These are phyloP conservation scores for Skeletonema tropicum DNA, from an alignment of 108 stramenopile genomes.

Conservation along the genomic window DNA sequence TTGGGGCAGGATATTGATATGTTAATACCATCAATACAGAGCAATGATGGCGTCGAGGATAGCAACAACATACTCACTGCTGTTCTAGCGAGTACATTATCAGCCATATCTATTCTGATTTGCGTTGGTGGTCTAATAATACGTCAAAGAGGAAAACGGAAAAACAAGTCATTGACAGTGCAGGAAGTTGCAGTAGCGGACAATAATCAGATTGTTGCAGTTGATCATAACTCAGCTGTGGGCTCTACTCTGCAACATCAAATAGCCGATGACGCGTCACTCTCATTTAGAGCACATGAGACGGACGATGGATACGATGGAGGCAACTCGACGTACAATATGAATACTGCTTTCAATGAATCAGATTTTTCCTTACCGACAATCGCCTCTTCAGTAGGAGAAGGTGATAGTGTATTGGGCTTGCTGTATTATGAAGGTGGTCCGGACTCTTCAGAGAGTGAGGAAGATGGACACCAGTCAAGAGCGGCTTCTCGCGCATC, in stretches of 20 bases:
- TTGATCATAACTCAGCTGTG: neutral
- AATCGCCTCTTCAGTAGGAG: neutral
- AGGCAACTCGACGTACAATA: neutral
- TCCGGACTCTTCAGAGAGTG: neutral
- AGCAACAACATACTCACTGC: neutral
- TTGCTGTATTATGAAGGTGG: slow-evolving; percentile 2
- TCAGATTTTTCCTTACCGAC: neutral
- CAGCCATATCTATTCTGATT: neutral
- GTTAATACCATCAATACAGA: neutral
- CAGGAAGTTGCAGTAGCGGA: neutral
- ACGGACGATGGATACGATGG: neutral
- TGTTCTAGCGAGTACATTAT: neutral
- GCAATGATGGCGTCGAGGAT: neutral
- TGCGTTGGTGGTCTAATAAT: neutral
- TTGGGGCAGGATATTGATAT: neutral
- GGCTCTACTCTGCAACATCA: neutral
- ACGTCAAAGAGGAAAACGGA: neutral
- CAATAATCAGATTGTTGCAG: neutral
- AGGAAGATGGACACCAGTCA: neutral
- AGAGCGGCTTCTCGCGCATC: slow-evolving; percentile 1
- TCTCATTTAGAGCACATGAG: neutral
- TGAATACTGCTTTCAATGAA: neutral
- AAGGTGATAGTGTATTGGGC: neutral
- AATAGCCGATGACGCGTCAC: neutral
- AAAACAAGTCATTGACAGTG: neutral